A percentile compares a stretch with the other conserved stretches of the same genome.
phyloP scores from a whole-genome alignment of 2,329 filamentous ascomycete species.

The Fusarium beomiforme region DNA sequence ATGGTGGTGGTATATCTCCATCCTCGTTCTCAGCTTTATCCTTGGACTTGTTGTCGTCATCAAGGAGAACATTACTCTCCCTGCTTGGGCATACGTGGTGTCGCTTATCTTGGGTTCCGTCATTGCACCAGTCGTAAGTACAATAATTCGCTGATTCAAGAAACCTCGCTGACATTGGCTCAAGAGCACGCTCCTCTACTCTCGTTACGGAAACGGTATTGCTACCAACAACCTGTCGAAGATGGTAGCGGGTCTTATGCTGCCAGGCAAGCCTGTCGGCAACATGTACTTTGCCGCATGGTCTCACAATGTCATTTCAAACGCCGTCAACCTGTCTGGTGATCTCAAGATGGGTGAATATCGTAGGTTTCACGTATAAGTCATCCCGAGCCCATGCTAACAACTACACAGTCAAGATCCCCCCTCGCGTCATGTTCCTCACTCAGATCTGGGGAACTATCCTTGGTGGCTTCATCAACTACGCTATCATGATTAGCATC shows the following conservation, averaged over 20 bases:
- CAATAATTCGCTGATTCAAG: fast-evolving
- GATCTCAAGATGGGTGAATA: slow-evolving; percentile 70
- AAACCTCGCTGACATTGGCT: background rate
- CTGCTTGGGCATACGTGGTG: slow-evolving; percentile 59
- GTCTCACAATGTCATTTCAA: slow-evolving; percentile 66
- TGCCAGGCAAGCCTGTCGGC: slow-evolving; percentile 61
- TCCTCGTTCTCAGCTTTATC: slow-evolving; percentile 57
- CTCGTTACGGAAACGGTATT: slow-evolving; percentile 65
- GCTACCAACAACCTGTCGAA: slow-evolving; percentile 68
- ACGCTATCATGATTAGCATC: slow-evolving; percentile 65
- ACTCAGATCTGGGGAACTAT: slow-evolving; percentile 66
- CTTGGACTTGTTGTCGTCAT: slow-evolving; percentile 58
- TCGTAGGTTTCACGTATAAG: slow-evolving; percentile 48
- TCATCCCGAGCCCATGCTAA: fast-evolving
- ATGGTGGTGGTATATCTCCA: slow-evolving; percentile 58
- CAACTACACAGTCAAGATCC: slow-evolving; percentile 59
- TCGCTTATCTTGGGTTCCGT: slow-evolving; percentile 55
- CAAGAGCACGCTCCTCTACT: slow-evolving; percentile 62
- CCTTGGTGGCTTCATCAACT: slow-evolving; percentile 64
- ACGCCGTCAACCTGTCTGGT: slow-evolving; percentile 59
- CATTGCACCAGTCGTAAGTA: slow-evolving; percentile 61
- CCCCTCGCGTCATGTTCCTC: slow-evolving; percentile 63
- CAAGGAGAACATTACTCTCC: slow-evolving; percentile 58
- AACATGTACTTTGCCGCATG: slow-evolving; percentile 69
- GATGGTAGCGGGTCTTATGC: slow-evolving; percentile 62